Evolutionary conservation across 257 asterid species (phyloP), one percentile per base, ranked within the genome.

Genomic region (Ophiorrhiza pumila): DNA sequence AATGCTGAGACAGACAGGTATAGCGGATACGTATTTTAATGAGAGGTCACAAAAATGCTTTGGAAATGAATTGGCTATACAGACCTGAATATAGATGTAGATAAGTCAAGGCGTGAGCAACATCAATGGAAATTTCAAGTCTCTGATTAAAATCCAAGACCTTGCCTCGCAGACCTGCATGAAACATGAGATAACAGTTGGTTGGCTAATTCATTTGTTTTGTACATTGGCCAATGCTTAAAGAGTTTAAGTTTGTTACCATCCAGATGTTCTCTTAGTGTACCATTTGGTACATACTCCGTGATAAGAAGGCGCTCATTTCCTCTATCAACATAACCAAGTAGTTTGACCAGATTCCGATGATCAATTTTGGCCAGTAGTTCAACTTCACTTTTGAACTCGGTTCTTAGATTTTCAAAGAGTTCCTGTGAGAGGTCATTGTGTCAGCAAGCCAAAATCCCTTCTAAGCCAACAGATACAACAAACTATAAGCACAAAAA

Each of bases 311-410:
- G 81, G 67, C 97, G 96, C 42, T 95, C 99, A 37, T 77, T 83
- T 81, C 96, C 98, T 69, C 79, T 85, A 77, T 95, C 98, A 75
- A 95, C 80, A 71, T 86, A 95, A 74, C 97, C 99, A 76, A 95
- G 97, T 66, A 90, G 91, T 90, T 90, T 92, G 72, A 95, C 99
- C 78, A 95, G 84, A 86, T 84, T 95, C 31, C 98, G 96, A 71
- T 95, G 99, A 34, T 95, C 99, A 70, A 92, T 95, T 83, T 92
- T 95, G 65, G 99, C 88, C 68, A 95, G 91, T 74, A 95, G 93
- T 79, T 95, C 97, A 74, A 92, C 88, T 90, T 92, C 99, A 72
- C 96, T 95, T 80, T 84, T 85, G 79, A 92, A 92, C 76, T 95
- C 96, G 69, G 87, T 83, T 56, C 82, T 77, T 57, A 92, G 79